These are phyloP conservation scores for Pichia terricola DNA, from an alignment of 1,139 yeast species.

Conservation along the genomic window DNA sequence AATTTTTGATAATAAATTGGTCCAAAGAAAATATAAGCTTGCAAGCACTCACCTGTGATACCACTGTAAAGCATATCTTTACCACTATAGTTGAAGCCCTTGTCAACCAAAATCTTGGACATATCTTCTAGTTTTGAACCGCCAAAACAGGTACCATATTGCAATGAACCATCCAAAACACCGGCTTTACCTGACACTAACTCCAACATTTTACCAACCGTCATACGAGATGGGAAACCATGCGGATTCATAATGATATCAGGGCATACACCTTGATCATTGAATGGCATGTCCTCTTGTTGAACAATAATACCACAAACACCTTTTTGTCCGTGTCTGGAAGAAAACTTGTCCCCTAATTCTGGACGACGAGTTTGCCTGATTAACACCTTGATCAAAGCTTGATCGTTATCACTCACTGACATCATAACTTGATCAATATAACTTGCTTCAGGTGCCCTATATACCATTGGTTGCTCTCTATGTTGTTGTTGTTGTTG, in stretches of 20 bases:
- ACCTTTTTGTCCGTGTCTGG: conserved; percentile 98
- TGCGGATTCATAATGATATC: conserved; percentile 98
- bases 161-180: conserved; percentile 80
- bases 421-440: conserved; percentile 98
- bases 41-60: conserved; percentile 93
- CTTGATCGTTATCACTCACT: conserved; percentile 90
- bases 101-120: conserved; percentile 84
- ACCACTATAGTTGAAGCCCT: conserved; percentile 92
- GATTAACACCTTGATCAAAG: conserved; percentile 78
- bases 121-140: conserved; percentile 92
- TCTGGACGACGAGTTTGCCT: conserved; percentile 98
- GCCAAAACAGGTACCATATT: conserved; percentile 97
- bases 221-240: conserved; percentile 99
- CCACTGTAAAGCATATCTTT: conserved; percentile 98
- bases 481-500: conserved; percentile 27
- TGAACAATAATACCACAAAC: conserved; percentile 96
- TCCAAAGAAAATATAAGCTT: conserved; percentile 96
- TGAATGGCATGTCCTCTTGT: conserved; percentile 93
- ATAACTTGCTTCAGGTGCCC: conserved; percentile 92
- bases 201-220: conserved; percentile 98
- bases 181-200: conserved; percentile 96
- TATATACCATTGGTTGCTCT: conserved; percentile 84
- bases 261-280: conserved; percentile 81
- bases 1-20: conserved; percentile 96
- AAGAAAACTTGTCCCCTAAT: conserved; percentile 92